A percentile compares a stretch with the other conserved stretches of the same genome.
Conservation (phyloP, 2,329 filamentous ascomycete species). For the Orbilia quercus region DNA sequence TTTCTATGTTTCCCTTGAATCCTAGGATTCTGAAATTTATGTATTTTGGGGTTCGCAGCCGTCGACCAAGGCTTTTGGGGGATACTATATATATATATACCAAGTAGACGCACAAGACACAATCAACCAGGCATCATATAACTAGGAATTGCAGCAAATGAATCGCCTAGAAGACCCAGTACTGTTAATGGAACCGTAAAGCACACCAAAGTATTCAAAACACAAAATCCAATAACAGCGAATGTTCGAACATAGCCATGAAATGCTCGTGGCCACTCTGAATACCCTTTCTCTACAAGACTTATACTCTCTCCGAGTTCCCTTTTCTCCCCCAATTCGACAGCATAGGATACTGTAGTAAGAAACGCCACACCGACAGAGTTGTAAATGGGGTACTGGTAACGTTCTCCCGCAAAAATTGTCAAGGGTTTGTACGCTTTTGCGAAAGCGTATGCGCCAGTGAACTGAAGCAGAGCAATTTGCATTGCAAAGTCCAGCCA, state of each 20-base stretch:
- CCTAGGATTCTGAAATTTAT: too few relatives aligned
- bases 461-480: slow-evolving; percentile 19
- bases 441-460: slow-evolving; percentile 36
- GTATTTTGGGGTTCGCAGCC: too few relatives aligned
- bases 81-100: too few relatives aligned
- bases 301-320: slow-evolving; percentile 20
- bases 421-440: slow-evolving; percentile 25
- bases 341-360: slow-evolving; percentile 3
- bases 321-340: not conserved
- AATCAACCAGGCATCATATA: slow-evolving; percentile 22
- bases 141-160: slow-evolving; percentile 20
- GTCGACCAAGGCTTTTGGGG: too few relatives aligned
- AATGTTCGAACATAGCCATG: slow-evolving; percentile 9
- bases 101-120: too few relatives aligned
- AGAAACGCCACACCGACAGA: slow-evolving; percentile 18
- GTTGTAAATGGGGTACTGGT: slow-evolving; percentile 34
- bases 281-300: slow-evolving; percentile 15
- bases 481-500: slow-evolving; percentile 31
- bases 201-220: slow-evolving; percentile 13
- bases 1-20: too few relatives aligned
- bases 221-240: slow-evolving; percentile 28
- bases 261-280: slow-evolving; percentile 3
- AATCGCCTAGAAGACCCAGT: slow-evolving; percentile 20
- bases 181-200: slow-evolving; percentile 26
- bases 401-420: slow-evolving; percentile 16